phyloP scores from a whole-genome alignment of 345 rosid species.

The Erucastrum elatum region DNA sequence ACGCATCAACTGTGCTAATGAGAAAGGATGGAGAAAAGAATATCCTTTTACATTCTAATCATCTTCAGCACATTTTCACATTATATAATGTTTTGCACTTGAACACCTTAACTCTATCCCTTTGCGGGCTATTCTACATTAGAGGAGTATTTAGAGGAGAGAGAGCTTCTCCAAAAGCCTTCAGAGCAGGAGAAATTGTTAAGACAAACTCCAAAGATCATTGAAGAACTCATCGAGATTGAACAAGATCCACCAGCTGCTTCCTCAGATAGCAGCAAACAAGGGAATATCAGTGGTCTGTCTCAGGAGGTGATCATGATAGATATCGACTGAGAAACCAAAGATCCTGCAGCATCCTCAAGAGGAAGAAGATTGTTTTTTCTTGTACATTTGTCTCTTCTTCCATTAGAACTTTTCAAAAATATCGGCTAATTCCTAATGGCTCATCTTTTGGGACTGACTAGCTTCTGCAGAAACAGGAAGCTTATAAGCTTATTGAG shows the following conservation, averaged over 20 bases:
- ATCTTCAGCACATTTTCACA: neutral
- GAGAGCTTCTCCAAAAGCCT: conserved; percentile 35
- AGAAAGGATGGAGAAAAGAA: conserved; percentile 41
- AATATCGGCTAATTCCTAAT: conserved; percentile 7
- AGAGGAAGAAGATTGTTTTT: neutral
- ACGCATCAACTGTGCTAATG: conserved; percentile 34
- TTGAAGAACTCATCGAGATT: conserved; percentile 29
- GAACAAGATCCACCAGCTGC: neutral
- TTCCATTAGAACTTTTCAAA: neutral
- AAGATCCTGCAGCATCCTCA: neutral
- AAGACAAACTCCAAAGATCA: conserved; percentile 30
- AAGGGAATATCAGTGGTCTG: conserved; percentile 1
- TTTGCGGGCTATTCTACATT: conserved; percentile 14
- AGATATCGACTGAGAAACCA: conserved; percentile 16
- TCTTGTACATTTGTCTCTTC: neutral
- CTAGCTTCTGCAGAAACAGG: neutral
- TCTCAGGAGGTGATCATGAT: conserved; percentile 12
- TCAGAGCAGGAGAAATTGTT: conserved; percentile 37
- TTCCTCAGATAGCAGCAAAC: conserved; percentile 14
- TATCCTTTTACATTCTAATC: conserved; percentile 31
- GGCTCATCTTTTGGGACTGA: conserved; percentile 3
- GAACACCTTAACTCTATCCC: conserved; percentile 26
- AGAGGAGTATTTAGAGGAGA: conserved; percentile 31
- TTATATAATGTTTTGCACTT: conserved; percentile 1
- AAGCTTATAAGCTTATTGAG: neutral